These are phyloP conservation scores for Ustilago loliicola DNA, from an alignment of 1,284 basidiomycete genomes.

Conservation along the genomic window DNA sequence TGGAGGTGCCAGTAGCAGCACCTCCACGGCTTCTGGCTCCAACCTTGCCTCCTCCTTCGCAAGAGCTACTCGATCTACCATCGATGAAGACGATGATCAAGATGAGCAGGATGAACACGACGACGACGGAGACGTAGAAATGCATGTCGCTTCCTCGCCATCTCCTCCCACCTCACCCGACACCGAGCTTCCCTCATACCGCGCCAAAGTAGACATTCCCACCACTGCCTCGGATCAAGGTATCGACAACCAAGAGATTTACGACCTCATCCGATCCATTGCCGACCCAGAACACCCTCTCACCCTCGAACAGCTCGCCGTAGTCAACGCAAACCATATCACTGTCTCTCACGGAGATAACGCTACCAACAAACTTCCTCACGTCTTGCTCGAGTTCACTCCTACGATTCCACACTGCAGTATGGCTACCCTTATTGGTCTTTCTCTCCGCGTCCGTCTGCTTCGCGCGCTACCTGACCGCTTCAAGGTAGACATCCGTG, in stretches of 20 bases:
- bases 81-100: constrained; percentile 29
- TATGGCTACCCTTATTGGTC: constrained; percentile 95
- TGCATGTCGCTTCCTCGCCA: neutral
- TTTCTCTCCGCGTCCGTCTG: constrained; percentile 91
- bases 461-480: constrained; percentile 89
- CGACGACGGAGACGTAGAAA: constrained; percentile 27
- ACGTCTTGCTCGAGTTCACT: constrained; percentile 77
- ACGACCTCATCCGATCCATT: constrained; percentile 87
- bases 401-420: constrained; percentile 98
- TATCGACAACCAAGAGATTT: constrained; percentile 67
- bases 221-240: constrained; percentile 23
- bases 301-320: constrained; percentile 94
- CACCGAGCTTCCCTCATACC: neutral
- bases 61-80: constrained; percentile 34
- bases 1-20: neutral
- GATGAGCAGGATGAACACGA: constrained; percentile 54
- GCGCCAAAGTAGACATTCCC: neutral
- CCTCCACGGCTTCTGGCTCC: constrained; percentile 7
- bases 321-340: constrained; percentile 91
- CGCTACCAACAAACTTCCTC: constrained; percentile 68
- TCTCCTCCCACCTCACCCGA: constrained; percentile 20
- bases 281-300: constrained; percentile 96
- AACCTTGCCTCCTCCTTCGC: constrained; percentile 74
- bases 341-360: constrained; percentile 74
- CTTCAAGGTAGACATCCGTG: constrained; percentile 93